Percentiles rank a stretch among this genome's conserved stretches.
Conservation (phyloP, 106 monocot genomes). For the Chionographis japonica region DNA sequence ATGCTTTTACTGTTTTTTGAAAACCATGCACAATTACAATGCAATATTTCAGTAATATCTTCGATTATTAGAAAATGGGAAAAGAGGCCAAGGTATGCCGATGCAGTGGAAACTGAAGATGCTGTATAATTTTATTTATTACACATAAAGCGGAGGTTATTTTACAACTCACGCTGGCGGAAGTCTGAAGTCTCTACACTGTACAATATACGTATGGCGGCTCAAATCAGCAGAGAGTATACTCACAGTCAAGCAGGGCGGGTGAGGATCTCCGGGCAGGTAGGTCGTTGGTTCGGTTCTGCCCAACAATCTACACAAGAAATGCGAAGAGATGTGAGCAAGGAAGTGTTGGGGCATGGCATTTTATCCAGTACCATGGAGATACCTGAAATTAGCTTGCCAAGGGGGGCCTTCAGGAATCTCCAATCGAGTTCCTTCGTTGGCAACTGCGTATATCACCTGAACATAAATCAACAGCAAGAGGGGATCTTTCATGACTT, state of each 20-base stretch:
- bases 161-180: constrained; percentile 28
- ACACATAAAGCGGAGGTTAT: constrained; percentile 8
- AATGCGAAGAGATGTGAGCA: not conserved
- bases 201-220: constrained; percentile 17
- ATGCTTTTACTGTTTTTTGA: too few relatives aligned
- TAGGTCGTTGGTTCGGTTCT: constrained; percentile 80
- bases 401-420: constrained; percentile 88
- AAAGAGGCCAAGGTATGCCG: not conserved
- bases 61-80: not conserved
- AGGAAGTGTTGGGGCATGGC: not conserved
- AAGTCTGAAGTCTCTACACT: constrained; percentile 18
- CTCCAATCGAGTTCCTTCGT: constrained; percentile 69
- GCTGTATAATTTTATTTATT: not conserved
- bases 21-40: too few relatives aligned
- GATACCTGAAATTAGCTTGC: constrained; percentile 83
- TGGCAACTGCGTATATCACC: constrained; percentile 94
- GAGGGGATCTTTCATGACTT: not conserved
- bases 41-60: too few relatives aligned
- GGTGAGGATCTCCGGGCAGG: constrained; percentile 90
- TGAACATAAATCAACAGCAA: constrained; percentile 12
- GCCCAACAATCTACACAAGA: constrained; percentile 86
- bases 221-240: constrained; percentile 50
- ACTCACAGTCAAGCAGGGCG: constrained; percentile 95
- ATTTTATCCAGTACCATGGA: too few relatives aligned
- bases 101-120: not conserved